phyloP scores from a whole-genome alignment of 1,284 basidiomycete genomes.

The Heliocybe sulcata region DNA sequence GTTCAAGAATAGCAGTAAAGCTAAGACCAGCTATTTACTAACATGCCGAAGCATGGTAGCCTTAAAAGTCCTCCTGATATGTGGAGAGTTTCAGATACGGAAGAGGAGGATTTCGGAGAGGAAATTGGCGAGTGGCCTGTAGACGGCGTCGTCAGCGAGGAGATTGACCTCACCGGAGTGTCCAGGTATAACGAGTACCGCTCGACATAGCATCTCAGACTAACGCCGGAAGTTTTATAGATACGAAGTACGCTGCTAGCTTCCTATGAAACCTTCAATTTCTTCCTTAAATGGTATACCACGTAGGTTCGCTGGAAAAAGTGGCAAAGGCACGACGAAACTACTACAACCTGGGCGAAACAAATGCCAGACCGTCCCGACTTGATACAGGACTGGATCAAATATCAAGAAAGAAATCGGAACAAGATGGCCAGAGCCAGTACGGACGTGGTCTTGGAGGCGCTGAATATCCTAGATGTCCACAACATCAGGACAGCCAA shows the following conservation, averaged over 20 bases:
- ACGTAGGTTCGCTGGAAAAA: conserved; percentile 29
- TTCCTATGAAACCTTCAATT: background rate
- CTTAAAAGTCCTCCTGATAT: background rate
- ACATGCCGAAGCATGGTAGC: background rate
- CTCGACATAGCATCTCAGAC: background rate
- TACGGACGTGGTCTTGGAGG: conserved; percentile 17
- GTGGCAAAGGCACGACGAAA: conserved; percentile 29
- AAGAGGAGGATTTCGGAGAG: conserved; percentile 25
- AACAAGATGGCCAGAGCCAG: conserved; percentile 13
- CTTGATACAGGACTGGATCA: conserved; percentile 22
- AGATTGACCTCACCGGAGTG: conserved; percentile 24
- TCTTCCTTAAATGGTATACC: background rate
- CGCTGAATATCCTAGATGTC: conserved; percentile 5
- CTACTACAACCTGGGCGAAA: conserved; percentile 34
- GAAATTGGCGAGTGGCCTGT: conserved; percentile 26
- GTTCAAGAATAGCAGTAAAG: no score
- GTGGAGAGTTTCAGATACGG: background rate
- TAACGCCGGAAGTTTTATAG: conserved; percentile 11
- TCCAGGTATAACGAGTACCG: conserved; percentile 17
- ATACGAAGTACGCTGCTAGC: conserved; percentile 21
- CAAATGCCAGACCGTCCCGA: conserved; percentile 13
- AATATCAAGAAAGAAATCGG: background rate
- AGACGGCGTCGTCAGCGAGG: conserved; percentile 29
- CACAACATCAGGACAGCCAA: conserved; percentile 13
- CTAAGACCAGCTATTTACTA: background rate